These are phyloP conservation scores for Sporothrix phasma DNA, from an alignment of 2,329 filamentous ascomycete genomes.

Conservation along the genomic window DNA sequence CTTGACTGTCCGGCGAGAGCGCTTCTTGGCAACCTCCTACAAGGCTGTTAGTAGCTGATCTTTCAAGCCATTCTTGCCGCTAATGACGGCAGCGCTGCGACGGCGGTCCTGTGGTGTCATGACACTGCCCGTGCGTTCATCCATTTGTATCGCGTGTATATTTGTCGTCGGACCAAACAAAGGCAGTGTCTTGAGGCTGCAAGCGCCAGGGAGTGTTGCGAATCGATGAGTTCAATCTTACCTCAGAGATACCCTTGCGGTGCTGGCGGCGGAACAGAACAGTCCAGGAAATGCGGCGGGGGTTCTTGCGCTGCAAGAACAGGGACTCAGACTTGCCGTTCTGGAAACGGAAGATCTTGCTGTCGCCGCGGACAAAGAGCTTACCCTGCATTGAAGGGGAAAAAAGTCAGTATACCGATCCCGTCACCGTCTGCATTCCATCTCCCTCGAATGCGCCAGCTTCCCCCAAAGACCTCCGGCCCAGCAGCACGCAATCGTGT, in stretches of 20 bases:
- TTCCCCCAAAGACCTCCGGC: neutral
- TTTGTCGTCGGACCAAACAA: neutral
- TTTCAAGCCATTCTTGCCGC: neutral
- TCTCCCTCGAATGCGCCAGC: neutral
- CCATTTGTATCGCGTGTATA: neutral
- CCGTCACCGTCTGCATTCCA: neutral
- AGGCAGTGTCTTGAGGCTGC: neutral
- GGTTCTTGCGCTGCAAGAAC: conserved; percentile 99
- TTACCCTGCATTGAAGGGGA: conserved; percentile 60
- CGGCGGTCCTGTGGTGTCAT: neutral
- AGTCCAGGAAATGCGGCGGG: conserved; percentile 97
- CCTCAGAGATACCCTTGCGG: conserved; percentile 99
- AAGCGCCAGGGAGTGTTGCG: neutral
- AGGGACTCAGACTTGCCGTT: conserved; percentile 99
- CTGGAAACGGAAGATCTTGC: conserved; percentile 99
- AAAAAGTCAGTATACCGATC: neutral
- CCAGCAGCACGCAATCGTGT: no score
- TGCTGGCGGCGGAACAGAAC: conserved; percentile 96
- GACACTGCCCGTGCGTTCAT: neutral
- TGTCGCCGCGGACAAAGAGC: conserved; percentile 98
- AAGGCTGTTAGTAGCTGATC: conserved; percentile 19
- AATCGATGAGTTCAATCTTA: conserved; percentile 39
- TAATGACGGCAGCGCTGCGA: no score
- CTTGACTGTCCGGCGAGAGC: conserved; percentile 96
- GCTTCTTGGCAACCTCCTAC: conserved; percentile 99